Evolutionary conservation across 139 green algal genomes (phyloP).

Genomic region (Chlamydomonas asymmetrica): DNA sequence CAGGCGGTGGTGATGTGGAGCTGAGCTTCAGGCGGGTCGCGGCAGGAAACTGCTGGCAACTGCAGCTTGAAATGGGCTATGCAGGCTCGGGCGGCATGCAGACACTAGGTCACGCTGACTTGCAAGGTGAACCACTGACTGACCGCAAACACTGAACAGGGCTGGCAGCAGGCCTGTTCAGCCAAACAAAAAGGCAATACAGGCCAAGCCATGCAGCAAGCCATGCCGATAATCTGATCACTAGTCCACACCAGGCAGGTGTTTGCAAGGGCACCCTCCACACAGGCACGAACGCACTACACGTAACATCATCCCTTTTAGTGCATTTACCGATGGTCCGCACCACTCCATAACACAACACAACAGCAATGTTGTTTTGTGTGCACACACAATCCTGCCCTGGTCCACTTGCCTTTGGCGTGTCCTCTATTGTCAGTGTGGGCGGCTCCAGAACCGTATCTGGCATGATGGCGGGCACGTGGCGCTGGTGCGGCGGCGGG

Average conservation of each 20-base stretch:
- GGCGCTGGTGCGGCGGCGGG: slow-evolving; percentile 59
- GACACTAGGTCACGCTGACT: too few relatives aligned
- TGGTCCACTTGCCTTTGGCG: too few relatives aligned
- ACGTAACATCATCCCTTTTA: not conserved
- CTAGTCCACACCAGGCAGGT: not conserved
- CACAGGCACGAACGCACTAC: not conserved
- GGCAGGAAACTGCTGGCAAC: not conserved
- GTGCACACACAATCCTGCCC: slow-evolving; percentile 1
- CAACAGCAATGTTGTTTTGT: not conserved
- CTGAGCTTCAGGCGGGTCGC: not conserved
- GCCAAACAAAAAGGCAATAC: too few relatives aligned
- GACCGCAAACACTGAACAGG: too few relatives aligned
- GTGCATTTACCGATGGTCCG: not conserved
- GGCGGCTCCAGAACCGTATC: slow-evolving; percentile 37
- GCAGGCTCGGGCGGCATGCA: too few relatives aligned
- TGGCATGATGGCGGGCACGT: slow-evolving; percentile 54
- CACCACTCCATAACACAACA: not conserved
- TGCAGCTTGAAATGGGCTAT: not conserved
- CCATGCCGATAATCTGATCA: too few relatives aligned
- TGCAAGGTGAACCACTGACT: too few relatives aligned
- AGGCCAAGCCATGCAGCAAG: too few relatives aligned
- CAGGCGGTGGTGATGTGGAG: not conserved
- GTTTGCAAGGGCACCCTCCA: not conserved
- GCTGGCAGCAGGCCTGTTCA: too few relatives aligned
- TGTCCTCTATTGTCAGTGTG: slow-evolving; percentile 33